Percentiles rank a stretch among this genome's conserved stretches.
Conservation (phyloP, 331 rosid genomes). For the Quercus tomentella region DNA sequence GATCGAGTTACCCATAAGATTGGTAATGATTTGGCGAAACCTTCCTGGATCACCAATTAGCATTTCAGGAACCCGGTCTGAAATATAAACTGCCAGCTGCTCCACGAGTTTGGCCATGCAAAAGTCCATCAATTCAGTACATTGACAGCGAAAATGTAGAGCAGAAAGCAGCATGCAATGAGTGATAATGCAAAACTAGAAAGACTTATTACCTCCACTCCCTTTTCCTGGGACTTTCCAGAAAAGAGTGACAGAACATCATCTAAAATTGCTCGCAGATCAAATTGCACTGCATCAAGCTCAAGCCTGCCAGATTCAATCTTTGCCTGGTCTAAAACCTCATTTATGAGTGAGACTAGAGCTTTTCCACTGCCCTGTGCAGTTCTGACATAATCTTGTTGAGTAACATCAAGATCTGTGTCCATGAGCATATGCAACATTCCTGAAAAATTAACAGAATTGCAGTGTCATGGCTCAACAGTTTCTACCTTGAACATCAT, state of each 20-base stretch:
- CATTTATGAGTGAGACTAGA: conserved; percentile 83
- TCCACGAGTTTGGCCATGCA: conserved; percentile 25
- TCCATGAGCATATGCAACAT: conserved; percentile 97
- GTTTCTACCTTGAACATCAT: conserved; percentile 1
- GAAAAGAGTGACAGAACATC: conserved; percentile 86
- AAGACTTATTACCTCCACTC: conserved; percentile 75
- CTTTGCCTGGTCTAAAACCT: conserved; percentile 95
- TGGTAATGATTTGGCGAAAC: conserved; percentile 81
- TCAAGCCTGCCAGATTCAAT: conserved; percentile 93
- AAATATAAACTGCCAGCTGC: conserved; percentile 78
- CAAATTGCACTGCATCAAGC: conserved; percentile 80
- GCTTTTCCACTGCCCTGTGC: conserved; percentile 94
- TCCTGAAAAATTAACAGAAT: conserved; percentile 57
- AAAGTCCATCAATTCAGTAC: conserved; percentile 1
- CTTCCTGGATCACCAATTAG: conserved; percentile 86
- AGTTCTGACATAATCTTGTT: conserved; percentile 81
- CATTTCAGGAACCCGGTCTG: conserved; percentile 75
- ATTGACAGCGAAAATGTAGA: conserved; percentile 11
- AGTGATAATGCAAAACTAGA: not conserved
- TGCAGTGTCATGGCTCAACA: conserved; percentile 8
- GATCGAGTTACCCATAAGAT: conserved; percentile 84
- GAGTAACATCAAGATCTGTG: conserved; percentile 81
- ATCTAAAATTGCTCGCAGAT: conserved; percentile 72
- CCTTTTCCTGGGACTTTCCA: conserved; percentile 85
- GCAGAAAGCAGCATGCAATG: not conserved